Evolutionary conservation across 2,329 filamentous ascomycete species (phyloP).

Genomic region (Zasmidium cellare): DNA sequence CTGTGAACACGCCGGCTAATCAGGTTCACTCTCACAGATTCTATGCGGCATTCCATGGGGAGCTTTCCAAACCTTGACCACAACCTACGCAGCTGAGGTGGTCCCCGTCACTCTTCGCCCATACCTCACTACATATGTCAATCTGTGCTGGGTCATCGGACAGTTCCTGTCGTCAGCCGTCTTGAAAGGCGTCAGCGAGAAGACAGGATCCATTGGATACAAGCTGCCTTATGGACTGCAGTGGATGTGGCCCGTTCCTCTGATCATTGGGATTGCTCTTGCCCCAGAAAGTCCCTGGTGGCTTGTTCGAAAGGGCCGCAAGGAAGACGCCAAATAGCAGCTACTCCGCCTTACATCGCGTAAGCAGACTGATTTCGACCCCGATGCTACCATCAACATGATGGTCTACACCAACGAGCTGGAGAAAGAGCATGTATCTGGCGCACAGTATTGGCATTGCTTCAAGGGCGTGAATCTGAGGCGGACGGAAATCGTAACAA

Average conservation of each 20-base stretch:
- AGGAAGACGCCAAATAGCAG: conserved; percentile 31
- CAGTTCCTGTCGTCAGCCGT: conserved; percentile 53
- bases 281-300: conserved; percentile 35
- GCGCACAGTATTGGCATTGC: conserved; percentile 51
- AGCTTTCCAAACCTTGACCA: conserved; percentile 36
- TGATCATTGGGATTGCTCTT: conserved; percentile 28
- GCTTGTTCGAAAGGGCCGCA: conserved; percentile 32
- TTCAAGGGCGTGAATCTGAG: conserved; percentile 54
- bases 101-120: conserved; percentile 59
- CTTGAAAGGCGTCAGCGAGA: conserved; percentile 28
- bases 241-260: conserved; percentile 40
- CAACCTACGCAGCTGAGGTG: conserved; percentile 68
- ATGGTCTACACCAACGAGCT: conserved; percentile 65
- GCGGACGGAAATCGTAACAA: conserved; percentile 41
- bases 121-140: conserved; percentile 60
- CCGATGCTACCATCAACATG: conserved; percentile 84
- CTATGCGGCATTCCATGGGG: conserved; percentile 41
- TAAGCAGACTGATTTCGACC: conserved; percentile 69
- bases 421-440: conserved; percentile 53
- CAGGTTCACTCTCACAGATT: conserved; percentile 37
- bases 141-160: conserved; percentile 63
- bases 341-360: conserved; percentile 28
- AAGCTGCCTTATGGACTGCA: conserved; percentile 46
- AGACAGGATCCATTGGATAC: conserved; percentile 37
- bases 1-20: conserved; percentile 16